A percentile compares a stretch with the other conserved stretches of the same genome.
These are phyloP conservation scores for Pisolithus tinctorius DNA, from an alignment of 768 basidiomycete genomes.

Conservation along the genomic window DNA sequence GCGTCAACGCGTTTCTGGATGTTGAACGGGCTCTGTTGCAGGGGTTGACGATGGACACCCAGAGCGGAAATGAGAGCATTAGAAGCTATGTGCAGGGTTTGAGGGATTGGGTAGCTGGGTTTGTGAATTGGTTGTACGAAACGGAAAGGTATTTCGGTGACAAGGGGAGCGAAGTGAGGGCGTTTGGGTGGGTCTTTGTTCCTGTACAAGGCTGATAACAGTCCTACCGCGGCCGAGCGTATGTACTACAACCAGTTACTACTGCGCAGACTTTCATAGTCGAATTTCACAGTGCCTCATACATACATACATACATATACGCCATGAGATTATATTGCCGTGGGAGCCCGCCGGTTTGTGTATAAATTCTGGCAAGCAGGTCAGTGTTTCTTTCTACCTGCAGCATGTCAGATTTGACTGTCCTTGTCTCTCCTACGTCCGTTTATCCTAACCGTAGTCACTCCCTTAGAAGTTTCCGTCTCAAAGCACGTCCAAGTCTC, in stretches of 20 bases:
- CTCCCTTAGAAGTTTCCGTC: constrained; percentile 20
- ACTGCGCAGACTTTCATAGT: background rate
- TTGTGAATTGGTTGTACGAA: constrained; percentile 61
- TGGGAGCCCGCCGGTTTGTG: background rate
- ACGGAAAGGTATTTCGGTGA: constrained; percentile 54
- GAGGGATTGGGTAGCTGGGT: constrained; percentile 49
- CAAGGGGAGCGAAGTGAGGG: constrained; percentile 49
- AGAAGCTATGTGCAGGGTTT: constrained; percentile 42
- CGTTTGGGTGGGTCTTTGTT: constrained; percentile 60
- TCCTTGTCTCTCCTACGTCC: constrained; percentile 27
- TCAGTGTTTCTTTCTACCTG: background rate
- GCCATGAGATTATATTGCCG: background rate
- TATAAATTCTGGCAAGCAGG: background rate
- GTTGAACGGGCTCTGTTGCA: constrained; percentile 17
- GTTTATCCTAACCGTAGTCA: constrained; percentile 14
- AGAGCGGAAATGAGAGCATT: constrained; percentile 19
- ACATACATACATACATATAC: too few species aligned
- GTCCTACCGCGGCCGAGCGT: background rate
- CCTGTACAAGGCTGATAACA: constrained; percentile 11
- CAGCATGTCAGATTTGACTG: constrained; percentile 26
- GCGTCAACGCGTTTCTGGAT: constrained; percentile 21
- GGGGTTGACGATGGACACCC: constrained; percentile 6
- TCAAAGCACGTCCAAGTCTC: constrained; percentile 21
- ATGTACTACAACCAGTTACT: background rate
- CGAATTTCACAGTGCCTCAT: background rate